These are phyloP conservation scores for Cordyceps farinosa DNA, from an alignment of 2,329 filamentous ascomycete species.

Conservation along the genomic window DNA sequence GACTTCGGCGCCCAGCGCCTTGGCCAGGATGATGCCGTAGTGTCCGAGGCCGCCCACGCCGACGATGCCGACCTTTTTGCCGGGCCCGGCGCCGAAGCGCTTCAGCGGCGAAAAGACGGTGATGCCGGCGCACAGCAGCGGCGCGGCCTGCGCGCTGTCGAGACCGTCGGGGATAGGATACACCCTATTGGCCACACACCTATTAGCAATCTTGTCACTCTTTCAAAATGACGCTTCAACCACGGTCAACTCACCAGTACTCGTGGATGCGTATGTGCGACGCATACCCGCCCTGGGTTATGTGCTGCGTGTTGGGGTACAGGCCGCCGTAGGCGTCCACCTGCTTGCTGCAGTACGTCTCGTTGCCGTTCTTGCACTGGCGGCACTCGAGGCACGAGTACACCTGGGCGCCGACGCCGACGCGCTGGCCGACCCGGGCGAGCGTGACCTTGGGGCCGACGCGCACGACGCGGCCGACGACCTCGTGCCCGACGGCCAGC, in stretches of 20 bases:
- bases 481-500: conserved; percentile 68
- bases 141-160: conserved; percentile 59
- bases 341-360: conserved; percentile 64
- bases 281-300: conserved; percentile 56
- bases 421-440: conserved; percentile 55
- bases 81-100: conserved; percentile 69
- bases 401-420: conserved; percentile 66
- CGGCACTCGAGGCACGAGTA: conserved; percentile 63
- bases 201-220: not conserved
- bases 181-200: conserved; percentile 38
- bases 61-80: conserved; percentile 74
- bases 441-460: conserved; percentile 60
- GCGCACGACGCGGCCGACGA: conserved; percentile 64
- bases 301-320: conserved; percentile 55
- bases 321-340: conserved; percentile 57
- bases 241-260: conserved; percentile 51
- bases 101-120: conserved; percentile 77
- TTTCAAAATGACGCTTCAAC: not conserved
- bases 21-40: conserved; percentile 66
- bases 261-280: conserved; percentile 69
- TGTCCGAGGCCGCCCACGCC: conserved; percentile 71
- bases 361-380: conserved; percentile 62
- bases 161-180: conserved; percentile 75
- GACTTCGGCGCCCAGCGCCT: conserved; percentile 60
- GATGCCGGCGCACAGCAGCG: conserved; percentile 81